phyloP scores from a whole-genome alignment of 2,329 filamentous ascomycete species.

The Colletotrichum aenigma region DNA sequence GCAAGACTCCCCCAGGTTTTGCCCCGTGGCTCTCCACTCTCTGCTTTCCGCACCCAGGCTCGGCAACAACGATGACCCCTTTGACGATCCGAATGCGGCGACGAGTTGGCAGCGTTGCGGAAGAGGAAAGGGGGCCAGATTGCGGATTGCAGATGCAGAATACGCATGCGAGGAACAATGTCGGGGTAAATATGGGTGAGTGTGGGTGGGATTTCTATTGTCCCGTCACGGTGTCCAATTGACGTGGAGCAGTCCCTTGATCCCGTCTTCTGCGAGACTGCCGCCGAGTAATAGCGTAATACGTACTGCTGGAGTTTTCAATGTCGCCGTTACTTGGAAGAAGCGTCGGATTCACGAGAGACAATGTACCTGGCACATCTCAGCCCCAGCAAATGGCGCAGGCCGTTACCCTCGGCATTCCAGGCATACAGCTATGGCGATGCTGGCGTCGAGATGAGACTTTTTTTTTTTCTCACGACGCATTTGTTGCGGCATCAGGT shows the following conservation, averaged over 20 bases:
- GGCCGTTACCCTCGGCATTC: background rate
- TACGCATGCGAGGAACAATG: background rate
- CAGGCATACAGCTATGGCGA: background rate
- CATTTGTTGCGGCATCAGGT: background rate
- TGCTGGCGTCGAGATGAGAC: background rate
- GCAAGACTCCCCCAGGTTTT: constrained; percentile 15
- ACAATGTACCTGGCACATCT: background rate
- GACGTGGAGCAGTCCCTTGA: background rate
- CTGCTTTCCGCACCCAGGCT: background rate
- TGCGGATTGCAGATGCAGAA: background rate
- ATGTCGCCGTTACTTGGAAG: background rate
- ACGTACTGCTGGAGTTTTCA: background rate
- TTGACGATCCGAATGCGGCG: constrained; percentile 1
- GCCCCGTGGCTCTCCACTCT: background rate
- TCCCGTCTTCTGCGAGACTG: background rate
- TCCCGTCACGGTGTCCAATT: background rate
- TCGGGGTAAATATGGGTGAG: background rate
- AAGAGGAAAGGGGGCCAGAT: background rate
- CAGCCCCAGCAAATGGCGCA: background rate
- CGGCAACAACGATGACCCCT: background rate
- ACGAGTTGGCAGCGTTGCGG: background rate
- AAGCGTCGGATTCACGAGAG: background rate
- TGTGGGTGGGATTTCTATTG: background rate
- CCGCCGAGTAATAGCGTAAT: background rate
- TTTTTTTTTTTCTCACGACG: background rate